These are phyloP conservation scores for Vaccinium darrowii DNA, from an alignment of 148 eudicot species.

Conservation along the genomic window DNA sequence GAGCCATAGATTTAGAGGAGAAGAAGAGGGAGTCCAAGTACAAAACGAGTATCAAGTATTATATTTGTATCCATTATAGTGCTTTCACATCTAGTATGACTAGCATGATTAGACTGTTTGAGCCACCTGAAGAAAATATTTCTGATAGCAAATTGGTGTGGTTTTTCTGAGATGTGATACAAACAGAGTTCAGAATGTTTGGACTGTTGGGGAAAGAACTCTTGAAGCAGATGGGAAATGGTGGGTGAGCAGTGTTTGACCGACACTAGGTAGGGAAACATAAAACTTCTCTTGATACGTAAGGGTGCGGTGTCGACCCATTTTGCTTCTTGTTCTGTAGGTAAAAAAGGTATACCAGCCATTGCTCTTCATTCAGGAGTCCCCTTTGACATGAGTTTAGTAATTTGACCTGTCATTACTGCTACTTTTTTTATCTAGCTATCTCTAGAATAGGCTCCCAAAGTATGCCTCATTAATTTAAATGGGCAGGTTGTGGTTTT, in stretches of 20 bases:
- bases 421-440: neutral
- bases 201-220: neutral
- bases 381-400: neutral
- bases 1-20: neutral
- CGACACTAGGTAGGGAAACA: neutral
- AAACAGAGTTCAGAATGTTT: conserved; percentile 8
- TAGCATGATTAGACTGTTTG: neutral
- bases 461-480: neutral
- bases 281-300: neutral
- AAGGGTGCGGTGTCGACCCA: neutral
- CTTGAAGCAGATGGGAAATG: neutral
- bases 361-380: neutral
- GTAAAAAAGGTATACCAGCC: neutral
- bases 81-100: neutral
- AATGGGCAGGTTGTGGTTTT: neutral
- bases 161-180: neutral
- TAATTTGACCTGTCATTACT: neutral
- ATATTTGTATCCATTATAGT: neutral
- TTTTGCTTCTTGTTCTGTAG: neutral
- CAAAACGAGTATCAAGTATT: neutral
- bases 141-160: neutral
- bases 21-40: neutral
- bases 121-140: neutral
- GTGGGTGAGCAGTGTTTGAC: neutral
- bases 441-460: neutral